These are phyloP conservation scores for Pestalotiopsis sp. DNA, from an alignment of 2,329 filamentous ascomycete species.

Conservation along the genomic window DNA sequence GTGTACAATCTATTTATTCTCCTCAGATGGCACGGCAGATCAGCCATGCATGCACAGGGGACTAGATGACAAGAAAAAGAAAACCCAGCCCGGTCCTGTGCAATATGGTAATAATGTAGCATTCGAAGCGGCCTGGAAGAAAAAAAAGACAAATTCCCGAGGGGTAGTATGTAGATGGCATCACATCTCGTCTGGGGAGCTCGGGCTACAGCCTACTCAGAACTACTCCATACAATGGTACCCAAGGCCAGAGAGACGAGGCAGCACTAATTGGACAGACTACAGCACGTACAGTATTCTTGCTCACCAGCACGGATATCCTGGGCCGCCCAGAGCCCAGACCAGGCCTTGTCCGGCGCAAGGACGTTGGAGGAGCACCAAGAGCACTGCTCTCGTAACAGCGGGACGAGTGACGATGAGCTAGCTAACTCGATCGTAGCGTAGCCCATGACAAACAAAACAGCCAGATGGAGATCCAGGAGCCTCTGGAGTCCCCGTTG, in stretches of 20 bases:
- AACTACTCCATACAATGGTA: neutral
- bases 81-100: neutral
- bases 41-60: neutral
- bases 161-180: neutral
- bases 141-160: neutral
- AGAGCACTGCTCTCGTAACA: conserved; percentile 2
- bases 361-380: neutral
- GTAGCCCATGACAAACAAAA: conserved; percentile 9
- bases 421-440: neutral
- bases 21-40: neutral
- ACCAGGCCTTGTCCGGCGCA: conserved; percentile 1
- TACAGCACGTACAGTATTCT: neutral
- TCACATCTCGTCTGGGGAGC: neutral
- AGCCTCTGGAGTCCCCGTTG: conserved; percentile 1
- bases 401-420: neutral
- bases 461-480: conserved; percentile 9
- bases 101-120: neutral
- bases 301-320: conserved; percentile 5
- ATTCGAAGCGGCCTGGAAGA: neutral
- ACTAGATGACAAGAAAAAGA: neutral
- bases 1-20: neutral
- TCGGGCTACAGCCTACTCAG: neutral
- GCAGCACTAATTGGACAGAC: neutral
- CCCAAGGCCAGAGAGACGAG: neutral
- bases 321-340: neutral